Base-by-base conservation (phyloP, 257 asterid genomes). In the Solanum okadae region DNA sequence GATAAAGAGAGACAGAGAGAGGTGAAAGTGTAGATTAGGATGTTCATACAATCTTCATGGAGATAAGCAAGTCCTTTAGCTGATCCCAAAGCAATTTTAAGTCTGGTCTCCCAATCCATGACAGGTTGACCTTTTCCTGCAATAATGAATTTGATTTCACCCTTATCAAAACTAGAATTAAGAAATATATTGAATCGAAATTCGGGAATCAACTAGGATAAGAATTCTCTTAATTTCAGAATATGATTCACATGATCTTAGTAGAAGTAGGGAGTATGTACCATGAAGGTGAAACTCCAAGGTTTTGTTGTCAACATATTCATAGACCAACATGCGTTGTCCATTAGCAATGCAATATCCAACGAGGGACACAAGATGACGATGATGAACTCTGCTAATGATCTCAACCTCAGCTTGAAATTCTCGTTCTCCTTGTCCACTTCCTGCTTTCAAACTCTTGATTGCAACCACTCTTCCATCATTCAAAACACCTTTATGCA, bases 351-450 rank as follows among this genome's bases (percentile, higher is more conserved):
- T 96, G 91, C 98, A 96, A 89, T 96, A 96, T 11, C 99, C 99
- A 33, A 96, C 98, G 34, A 96, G 98, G 38, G 99, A 95, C 27
- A 96, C 99, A 33, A 96, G 98, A 84, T 96, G 98, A 8, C 98
- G 98, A 88, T 96, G 99, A 87, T 96, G 99, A 52, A 95, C 98
- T 15, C 99, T 96, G 88, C 98, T 96, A 90, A 96, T 96, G 89
- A 95, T 96, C 70, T 96, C 99, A 9, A 96, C 99, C 93, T 96
- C 99, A 18, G 98, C 99, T 83, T 95, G 98, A 83, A 96, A 96
- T 82, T 96, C 99, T 20, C 99, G 87, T 82, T 96, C 99, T 1
- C 99, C 99, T 84, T 96, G 99, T 4, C 99, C 99, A 61, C 99
- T 96, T 10, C 98, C 99, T 8, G 92, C 40, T 91, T 96, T 95